Evolutionary conservation across 345 rosid species (phyloP).

Genomic region (Cardamine occulta): DNA sequence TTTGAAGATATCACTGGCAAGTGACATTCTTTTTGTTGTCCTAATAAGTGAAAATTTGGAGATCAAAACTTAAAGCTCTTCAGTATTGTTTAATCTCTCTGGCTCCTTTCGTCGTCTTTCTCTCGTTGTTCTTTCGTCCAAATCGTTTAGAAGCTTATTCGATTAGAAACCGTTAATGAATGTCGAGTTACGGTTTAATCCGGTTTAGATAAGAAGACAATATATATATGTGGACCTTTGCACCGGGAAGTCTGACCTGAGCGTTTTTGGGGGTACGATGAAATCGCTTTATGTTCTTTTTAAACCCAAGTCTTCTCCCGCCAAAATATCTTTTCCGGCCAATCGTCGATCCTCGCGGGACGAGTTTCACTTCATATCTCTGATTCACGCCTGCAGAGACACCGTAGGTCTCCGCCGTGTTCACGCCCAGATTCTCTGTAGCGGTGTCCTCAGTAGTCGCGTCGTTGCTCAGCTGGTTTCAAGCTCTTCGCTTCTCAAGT

Average conservation of each 20-base stretch:
- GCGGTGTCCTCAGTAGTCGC: conserved; percentile 49
- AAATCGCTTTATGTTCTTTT: conserved; percentile 42
- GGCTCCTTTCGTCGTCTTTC: not conserved
- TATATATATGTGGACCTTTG: not conserved
- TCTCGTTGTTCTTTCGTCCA: not conserved
- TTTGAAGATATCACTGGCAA: conserved; percentile 1
- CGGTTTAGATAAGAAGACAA: not conserved
- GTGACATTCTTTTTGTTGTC: not conserved
- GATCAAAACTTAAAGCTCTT: not conserved
- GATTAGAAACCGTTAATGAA: not conserved
- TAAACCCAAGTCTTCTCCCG: conserved; percentile 44
- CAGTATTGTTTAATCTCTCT: not conserved
- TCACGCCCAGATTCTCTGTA: conserved; percentile 61
- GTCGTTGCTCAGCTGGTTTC: conserved; percentile 57
- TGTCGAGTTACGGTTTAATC: not conserved
- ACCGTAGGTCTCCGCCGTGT: conserved; percentile 54
- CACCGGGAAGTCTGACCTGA: not conserved
- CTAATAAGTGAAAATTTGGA: conserved; percentile 15
- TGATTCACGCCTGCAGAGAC: conserved; percentile 52
- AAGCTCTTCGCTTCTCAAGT: conserved; percentile 50
- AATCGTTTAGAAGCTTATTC: not conserved
- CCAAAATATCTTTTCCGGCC: conserved; percentile 37
- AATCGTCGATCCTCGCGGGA: conserved; percentile 24
- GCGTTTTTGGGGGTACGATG: conserved; percentile 15
- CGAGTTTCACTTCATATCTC: conserved; percentile 52